Conservation (phyloP, 2,329 filamentous ascomycete species). For the Aspergillus oerlinghausenensis region DNA sequence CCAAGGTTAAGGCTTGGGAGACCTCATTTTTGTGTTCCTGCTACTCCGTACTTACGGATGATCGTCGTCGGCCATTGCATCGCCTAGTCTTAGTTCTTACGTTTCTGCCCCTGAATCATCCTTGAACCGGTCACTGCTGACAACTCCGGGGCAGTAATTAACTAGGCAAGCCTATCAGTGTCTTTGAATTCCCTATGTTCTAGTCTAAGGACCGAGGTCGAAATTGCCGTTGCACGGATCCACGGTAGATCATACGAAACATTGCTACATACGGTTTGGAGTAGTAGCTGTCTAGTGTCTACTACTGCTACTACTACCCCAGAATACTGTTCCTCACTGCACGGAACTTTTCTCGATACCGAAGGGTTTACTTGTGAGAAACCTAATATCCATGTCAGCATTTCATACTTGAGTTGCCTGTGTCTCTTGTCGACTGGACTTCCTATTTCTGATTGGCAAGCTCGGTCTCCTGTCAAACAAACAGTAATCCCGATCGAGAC, state of each 20-base stretch:
- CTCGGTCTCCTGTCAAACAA: neutral
- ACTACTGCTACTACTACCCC: neutral
- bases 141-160: neutral
- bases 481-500: neutral
- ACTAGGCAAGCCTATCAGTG: neutral
- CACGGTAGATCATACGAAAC: constrained; percentile 22
- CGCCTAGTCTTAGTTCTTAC: neutral
- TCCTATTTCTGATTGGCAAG: neutral
- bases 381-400: neutral
- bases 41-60: constrained; percentile 5
- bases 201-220: constrained; percentile 17
- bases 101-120: constrained; percentile 18
- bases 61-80: constrained; percentile 9
- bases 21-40: constrained; percentile 12
- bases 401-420: neutral
- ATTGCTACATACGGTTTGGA: neutral
- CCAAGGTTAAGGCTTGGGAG: constrained; percentile 5
- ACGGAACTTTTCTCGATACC: constrained; percentile 2
- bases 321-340: constrained; percentile 1
- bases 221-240: constrained; percentile 21
- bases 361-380: neutral
- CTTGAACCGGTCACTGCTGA: neutral
- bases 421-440: neutral
- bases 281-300: neutral
- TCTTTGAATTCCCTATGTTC: neutral